Base-by-base conservation (phyloP, 345 rosid species). In the Toxicodendron radicans region DNA sequence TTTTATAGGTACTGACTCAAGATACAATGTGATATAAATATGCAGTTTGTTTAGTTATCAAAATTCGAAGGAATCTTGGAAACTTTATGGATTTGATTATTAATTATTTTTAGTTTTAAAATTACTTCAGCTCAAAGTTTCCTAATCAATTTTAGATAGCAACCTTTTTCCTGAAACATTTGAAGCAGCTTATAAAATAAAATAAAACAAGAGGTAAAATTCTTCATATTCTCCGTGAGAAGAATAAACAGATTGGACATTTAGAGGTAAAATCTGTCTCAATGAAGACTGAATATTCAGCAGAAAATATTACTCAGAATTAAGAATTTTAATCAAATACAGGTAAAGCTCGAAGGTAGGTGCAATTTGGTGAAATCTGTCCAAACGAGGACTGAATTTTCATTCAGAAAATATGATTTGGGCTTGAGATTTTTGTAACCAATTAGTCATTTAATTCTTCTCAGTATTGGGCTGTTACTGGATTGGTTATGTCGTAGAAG, bases 31-130 rank as follows among this genome's bases (percentile, higher is more conserved):
- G 30, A 58, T 58, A 43, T 45, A 71, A 58, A 38, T 56, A 21
- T 57, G 20, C 54, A 41, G 10, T 4, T 38, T 8, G 14, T 16
- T 7, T 67, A 51, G 10, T 53, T 4, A 1, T 5, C 71, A 32
- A 52, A 10, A 10, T 58, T 18, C 1, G 24, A 23, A 71, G 66
- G 45, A 71, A 71, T 71, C 74, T 71, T 5, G 41, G 43, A 43
- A 27, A 41, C 27, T 71, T 43, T 27, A 17, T 33, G 53, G 10
- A 16, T 32, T 63, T 63, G 17, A 32, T 17, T 41, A 70, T 38
- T 56, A 8, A 32, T 17, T 23, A 70, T 38, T 70, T 69, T 38
- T 38, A 16, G 14, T 3, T 20, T 14, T 11, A 18, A n/a, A 32
- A 53, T 2, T 14, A 54, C 58, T 17, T 54, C 58, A 17, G 58